Base-by-base conservation (phyloP, 495 filamentous ascomycete genomes). In the Bryoglossum gracile region DNA sequence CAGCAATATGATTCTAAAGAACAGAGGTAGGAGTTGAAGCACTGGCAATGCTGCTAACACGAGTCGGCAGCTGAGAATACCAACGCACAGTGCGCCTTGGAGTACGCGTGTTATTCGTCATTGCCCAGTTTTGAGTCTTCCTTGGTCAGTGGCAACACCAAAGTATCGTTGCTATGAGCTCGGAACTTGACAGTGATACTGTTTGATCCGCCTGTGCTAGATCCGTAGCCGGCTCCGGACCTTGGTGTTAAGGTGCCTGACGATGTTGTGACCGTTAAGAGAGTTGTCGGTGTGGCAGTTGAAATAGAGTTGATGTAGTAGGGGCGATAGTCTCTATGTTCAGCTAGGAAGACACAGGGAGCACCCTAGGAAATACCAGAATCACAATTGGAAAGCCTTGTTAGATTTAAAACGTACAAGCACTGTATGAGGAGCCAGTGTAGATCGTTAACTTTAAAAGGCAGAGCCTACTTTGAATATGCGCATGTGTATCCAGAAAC, bases 1-100 rank as follows among this genome's bases (percentile, higher is more conserved):
- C 76, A 1, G 63, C 70, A 55, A 80, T 70, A 68, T 83, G 81
- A 57, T 75, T 78, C 61, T 81, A 56, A 40, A 85, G 70, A 32
- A 74, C 75, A 9, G 58, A 38, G 43, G 74, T 81, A 35, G 83
- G 62, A 36, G 65, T 68, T 38, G 58, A 53, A 52, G 65, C 68
- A 65, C 78, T 69, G 17, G 49, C 56, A 66, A 84, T 76, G 33
- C 59, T 53, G 30, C 59, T 66, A 48, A 85, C 81, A 77, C 77
- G 84, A 24, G 61, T 53, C 30, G 81, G 78, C 16, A 83, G 73
- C 66, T 84, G 79, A 34, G 76, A 77, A 67, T 82, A 72, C 79
- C 77, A 84, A 54, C 78, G 68, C 39, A 75, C 63, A 13, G 77
- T 83, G 65, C 83, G 80, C 23, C 81, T 77, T 54, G 81, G 76